Base-by-base conservation (phyloP, 1,284 basidiomycete genomes). In the Boletus nobilissimus region DNA sequence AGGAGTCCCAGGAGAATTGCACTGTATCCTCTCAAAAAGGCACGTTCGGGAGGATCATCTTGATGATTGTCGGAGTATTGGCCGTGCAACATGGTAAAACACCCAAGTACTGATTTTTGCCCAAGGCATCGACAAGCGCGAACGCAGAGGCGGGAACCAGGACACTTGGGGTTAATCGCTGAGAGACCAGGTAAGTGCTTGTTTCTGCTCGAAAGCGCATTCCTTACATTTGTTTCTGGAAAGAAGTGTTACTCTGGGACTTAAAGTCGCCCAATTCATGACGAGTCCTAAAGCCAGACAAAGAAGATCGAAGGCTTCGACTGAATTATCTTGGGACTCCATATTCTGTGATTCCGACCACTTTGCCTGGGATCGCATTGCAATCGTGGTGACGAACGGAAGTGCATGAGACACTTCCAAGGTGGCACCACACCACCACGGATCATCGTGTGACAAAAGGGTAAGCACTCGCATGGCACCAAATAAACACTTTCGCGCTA, bases 1-100 rank as follows among this genome's bases (percentile, higher is more conserved):
- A 95, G 88, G n/a, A 95, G 85, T 7, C 94, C 94, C 70, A 95
- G 89, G 13, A 95, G 88, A 9, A 95, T 90, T 0, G 94, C 91
- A 26, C 94, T 89, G 81, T 95, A 94, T 1, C 93, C 93, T 34
- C 90, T 90, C 32, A 94, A 87, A 81, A 93, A 93, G 74, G 82
- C 79, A 34, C 82, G 80, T 62, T 86, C 86, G 2, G 88, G 81
- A 57, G 85, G 86, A 72, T 84, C 83, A 57, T 86, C 86, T 76
- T 77, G 80, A 38, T 79, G 80, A 51, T 84, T 40, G 75, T 79
- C 69, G 66, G 80, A 76, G 72, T 79, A 80, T 48, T 80, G 79
- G 24, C 48, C 64, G 39, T 81, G 76, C 38, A 82, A 54, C 60
- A 70, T 38, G 9, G 77, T 72, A 36, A 85, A 76, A 71, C 83